Percentiles rank a stretch among this genome's conserved stretches.
Evolutionary conservation across 352 stramenopile genomes (phyloP).

Genomic region (Paralagenidium karlingii): DNA sequence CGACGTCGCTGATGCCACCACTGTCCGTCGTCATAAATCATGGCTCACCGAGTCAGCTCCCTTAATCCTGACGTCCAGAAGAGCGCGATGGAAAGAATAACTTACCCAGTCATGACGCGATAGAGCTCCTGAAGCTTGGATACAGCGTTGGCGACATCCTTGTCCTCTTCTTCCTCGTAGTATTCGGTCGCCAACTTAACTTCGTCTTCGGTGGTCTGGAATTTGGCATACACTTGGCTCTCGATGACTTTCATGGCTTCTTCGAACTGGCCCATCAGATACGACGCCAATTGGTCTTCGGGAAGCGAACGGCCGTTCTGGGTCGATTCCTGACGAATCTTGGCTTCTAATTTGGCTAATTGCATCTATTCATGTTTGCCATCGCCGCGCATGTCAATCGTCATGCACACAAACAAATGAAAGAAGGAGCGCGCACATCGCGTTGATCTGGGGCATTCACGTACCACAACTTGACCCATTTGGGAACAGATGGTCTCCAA

Average conservation of each 20-base stretch:
- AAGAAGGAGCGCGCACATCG: too few species aligned
- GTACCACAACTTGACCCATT: constrained; percentile 81
- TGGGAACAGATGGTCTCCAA: constrained; percentile 81
- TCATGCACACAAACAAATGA: background rate
- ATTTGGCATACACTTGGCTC: constrained; percentile 81
- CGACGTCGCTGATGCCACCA: constrained; percentile 64
- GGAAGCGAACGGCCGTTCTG: constrained; percentile 69
- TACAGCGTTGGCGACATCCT: constrained; percentile 72
- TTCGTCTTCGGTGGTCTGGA: constrained; percentile 81
- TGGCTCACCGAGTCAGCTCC: too few species aligned
- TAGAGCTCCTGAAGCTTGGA: constrained; percentile 82
- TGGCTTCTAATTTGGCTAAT: constrained; percentile 75
- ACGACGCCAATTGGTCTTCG: constrained; percentile 77
- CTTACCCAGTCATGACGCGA: constrained; percentile 81
- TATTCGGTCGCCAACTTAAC: constrained; percentile 80
- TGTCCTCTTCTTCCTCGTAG: constrained; percentile 81
- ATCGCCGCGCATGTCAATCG: background rate
- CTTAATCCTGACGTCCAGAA: too few species aligned
- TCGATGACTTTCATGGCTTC: constrained; percentile 86
- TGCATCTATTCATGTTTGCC: too few species aligned
- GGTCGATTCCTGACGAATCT: constrained; percentile 81
- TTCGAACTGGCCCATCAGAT: constrained; percentile 84
- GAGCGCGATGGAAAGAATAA: too few species aligned
- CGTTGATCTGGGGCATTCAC: constrained; percentile 3
- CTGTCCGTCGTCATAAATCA: too few species aligned